phyloP scores from a whole-genome alignment of 2,329 filamentous ascomycete species.

The Cryoendolithus antarcticus region DNA sequence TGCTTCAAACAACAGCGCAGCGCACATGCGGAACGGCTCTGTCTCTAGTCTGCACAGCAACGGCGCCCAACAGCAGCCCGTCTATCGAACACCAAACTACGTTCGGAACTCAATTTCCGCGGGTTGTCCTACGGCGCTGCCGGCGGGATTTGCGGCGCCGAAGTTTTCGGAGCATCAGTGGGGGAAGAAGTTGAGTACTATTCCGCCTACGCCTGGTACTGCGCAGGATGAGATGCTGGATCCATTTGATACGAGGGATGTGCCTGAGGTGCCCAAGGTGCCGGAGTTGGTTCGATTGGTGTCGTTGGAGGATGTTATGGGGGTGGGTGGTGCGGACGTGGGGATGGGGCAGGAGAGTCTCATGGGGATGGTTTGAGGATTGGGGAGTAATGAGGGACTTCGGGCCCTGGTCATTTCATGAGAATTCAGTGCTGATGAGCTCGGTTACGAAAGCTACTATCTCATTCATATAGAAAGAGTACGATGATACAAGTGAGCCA shows the following conservation, averaged over 20 bases:
- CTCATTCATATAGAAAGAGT: too few species aligned
- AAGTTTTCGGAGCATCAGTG: too few species aligned
- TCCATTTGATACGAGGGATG: slow-evolving; percentile 24
- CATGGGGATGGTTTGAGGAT: too few species aligned
- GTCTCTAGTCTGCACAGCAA: neutral
- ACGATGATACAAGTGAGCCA: too few species aligned
- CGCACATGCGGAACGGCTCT: slow-evolving; percentile 1
- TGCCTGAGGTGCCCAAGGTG: slow-evolving; percentile 12
- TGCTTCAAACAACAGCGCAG: slow-evolving; percentile 5
- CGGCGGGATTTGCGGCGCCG: slow-evolving; percentile 9
- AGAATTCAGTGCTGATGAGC: too few species aligned
- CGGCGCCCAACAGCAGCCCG: slow-evolving; percentile 7
- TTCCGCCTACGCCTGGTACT: slow-evolving; percentile 28
- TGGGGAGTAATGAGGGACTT: too few species aligned
- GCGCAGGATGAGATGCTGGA: slow-evolving; percentile 21
- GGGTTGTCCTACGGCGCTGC: slow-evolving; percentile 29
- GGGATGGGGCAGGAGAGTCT: too few species aligned
- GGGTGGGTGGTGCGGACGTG: too few species aligned
- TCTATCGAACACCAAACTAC: slow-evolving; percentile 22
- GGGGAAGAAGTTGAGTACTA: slow-evolving; percentile 23
- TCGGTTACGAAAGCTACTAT: too few species aligned
- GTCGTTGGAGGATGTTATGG: too few species aligned
- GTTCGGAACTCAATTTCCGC: slow-evolving; percentile 25
- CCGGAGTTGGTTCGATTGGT: slow-evolving; percentile 6
- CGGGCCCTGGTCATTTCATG: too few species aligned